A percentile compares a stretch with the other conserved stretches of the same genome.
Conservation (phyloP, 306 rosid species). For the Lathyrus tuberosus region DNA sequence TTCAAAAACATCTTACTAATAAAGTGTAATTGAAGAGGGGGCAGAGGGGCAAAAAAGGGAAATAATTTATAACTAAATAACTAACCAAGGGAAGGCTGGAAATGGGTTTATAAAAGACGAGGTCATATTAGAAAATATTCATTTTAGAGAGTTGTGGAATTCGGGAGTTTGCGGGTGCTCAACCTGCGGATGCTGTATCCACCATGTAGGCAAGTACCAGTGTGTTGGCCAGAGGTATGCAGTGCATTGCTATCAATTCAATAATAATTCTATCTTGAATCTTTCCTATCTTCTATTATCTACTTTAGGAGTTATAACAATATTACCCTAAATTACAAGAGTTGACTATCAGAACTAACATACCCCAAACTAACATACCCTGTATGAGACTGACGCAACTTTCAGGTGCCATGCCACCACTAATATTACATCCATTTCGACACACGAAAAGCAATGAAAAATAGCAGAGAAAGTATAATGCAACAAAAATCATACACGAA, state of each 20-base stretch:
- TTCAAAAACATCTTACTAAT: background rate
- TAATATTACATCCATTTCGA: background rate
- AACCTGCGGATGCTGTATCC: background rate
- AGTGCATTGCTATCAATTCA: background rate
- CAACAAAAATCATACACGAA: background rate
- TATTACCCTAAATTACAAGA: background rate
- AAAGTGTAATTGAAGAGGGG: background rate
- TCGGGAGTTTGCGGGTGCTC: background rate
- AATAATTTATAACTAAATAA: background rate
- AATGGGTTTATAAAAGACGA: background rate
- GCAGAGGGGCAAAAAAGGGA: background rate
- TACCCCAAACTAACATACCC: background rate
- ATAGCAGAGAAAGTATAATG: conserved; percentile 1
- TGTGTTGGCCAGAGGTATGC: background rate
- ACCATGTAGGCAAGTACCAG: background rate
- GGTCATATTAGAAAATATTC: background rate
- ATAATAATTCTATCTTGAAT: background rate
- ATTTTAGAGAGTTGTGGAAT: background rate
- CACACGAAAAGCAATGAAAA: background rate
- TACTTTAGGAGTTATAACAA: background rate
- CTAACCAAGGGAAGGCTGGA: background rate
- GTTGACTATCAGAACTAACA: conserved; percentile 23
- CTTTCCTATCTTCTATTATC: background rate
- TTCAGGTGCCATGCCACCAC: background rate
- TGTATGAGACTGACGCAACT: background rate